phyloP scores from a whole-genome alignment of 2,329 filamentous ascomycete genomes.

The Cladosporium sp. region DNA sequence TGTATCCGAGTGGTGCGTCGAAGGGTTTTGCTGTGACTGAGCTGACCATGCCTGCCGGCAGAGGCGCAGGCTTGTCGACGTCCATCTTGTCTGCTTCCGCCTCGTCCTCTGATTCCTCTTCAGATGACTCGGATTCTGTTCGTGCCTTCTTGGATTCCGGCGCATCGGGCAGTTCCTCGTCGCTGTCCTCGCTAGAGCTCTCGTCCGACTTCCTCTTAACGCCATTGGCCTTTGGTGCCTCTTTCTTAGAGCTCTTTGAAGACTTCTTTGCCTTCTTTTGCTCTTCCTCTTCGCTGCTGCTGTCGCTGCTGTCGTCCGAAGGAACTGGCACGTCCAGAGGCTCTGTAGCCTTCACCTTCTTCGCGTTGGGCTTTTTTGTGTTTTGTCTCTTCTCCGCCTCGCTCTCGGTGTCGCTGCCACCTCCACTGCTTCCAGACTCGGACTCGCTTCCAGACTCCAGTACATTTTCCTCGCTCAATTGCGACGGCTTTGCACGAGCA shows the following conservation, averaged over 20 bases:
- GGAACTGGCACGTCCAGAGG: conserved; percentile 30
- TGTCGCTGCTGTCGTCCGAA: conserved; percentile 21
- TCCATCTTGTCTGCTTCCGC: conserved; percentile 16
- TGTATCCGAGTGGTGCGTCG: conserved; percentile 48
- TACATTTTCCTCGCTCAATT: conserved; percentile 40
- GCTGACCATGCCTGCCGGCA: conserved; percentile 13
- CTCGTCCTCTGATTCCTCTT: conserved; percentile 12
- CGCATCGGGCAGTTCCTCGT: conserved; percentile 17
- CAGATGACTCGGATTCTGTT: conserved; percentile 17
- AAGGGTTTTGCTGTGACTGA: conserved; percentile 28
- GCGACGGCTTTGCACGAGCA: conserved; percentile 28
- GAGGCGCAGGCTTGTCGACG: conserved; percentile 16
- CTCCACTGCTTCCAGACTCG: conserved; percentile 26
- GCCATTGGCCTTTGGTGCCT: conserved; percentile 30
- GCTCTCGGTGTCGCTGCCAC: conserved; percentile 39
- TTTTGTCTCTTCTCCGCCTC: conserved; percentile 30
- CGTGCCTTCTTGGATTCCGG: conserved; percentile 18
- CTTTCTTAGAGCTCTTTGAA: conserved; percentile 15
- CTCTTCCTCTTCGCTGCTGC: conserved; percentile 18
- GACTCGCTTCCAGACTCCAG: conserved; percentile 28
- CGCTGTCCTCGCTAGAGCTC: conserved; percentile 20
- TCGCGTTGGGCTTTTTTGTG: conserved; percentile 25
- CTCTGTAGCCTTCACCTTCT: conserved; percentile 28
- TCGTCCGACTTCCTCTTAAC: conserved; percentile 33
- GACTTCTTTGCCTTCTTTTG: conserved; percentile 17